Evolutionary conservation across 495 filamentous ascomycete genomes (phyloP).

Genomic region (Podospora comata): DNA sequence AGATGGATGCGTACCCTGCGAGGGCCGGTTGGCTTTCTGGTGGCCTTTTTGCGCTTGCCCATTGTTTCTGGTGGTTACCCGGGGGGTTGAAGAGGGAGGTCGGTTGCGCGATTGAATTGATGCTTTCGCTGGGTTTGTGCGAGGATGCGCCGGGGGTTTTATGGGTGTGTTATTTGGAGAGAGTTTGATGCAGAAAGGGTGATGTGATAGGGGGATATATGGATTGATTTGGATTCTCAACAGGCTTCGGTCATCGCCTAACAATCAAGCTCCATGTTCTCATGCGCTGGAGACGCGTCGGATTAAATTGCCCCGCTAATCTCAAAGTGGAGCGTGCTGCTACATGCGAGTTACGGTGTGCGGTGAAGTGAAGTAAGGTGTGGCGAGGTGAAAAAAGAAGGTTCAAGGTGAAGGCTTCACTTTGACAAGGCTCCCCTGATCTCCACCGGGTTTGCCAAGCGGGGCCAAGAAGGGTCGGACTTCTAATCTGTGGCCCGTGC

Average conservation of each 20-base stretch:
- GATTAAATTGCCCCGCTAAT: background rate
- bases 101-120: background rate
- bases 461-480: background rate
- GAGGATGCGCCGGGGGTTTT: background rate
- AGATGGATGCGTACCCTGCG: slow-evolving; percentile 62
- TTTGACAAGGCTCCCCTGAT: background rate
- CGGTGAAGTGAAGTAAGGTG: background rate
- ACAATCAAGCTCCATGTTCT: background rate
- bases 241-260: background rate
- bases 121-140: background rate
- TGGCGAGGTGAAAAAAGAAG: background rate
- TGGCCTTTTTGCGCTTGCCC: slow-evolving; percentile 97
- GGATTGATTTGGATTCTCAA: background rate
- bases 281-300: background rate
- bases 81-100: background rate
- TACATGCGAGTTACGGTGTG: background rate
- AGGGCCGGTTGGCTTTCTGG: slow-evolving; percentile 74
- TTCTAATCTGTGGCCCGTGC: background rate
- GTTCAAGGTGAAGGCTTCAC: background rate
- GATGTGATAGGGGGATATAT: background rate
- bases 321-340: background rate
- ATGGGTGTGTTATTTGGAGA: background rate
- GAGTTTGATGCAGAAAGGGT: background rate
- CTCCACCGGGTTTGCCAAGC: background rate
- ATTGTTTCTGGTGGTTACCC: slow-evolving; percentile 19